These are phyloP conservation scores for Escallonia rubra DNA, from an alignment of 129 eudicot species.

Conservation along the genomic window DNA sequence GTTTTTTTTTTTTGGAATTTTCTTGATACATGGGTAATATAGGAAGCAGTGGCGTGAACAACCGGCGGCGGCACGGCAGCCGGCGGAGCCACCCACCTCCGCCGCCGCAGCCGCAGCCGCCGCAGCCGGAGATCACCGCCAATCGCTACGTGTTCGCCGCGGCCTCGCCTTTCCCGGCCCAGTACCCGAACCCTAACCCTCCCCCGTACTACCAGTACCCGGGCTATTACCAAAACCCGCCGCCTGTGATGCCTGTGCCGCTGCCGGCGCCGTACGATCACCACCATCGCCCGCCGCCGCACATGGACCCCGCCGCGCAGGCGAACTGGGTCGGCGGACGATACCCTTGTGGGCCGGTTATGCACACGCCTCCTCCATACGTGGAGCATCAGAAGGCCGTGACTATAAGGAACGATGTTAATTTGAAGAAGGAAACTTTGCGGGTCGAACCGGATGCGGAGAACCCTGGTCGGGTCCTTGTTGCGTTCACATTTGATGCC, in stretches of 20 bases:
- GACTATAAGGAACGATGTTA: constrained; percentile 81
- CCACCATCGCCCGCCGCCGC: constrained; percentile 51
- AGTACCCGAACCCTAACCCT: constrained; percentile 58
- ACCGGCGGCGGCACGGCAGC: constrained; percentile 52
- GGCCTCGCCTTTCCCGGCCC: constrained; percentile 70
- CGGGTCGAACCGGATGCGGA: constrained; percentile 66
- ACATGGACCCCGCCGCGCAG: constrained; percentile 31
- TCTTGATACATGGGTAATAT: constrained; percentile 51
- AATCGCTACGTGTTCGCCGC: constrained; percentile 76
- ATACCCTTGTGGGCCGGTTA: constrained; percentile 68
- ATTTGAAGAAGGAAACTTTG: constrained; percentile 78
- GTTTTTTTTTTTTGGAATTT: background rate
- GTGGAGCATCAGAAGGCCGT: constrained; percentile 98
- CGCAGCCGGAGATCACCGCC: constrained; percentile 50
- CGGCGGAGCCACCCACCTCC: constrained; percentile 42
- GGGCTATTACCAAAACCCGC: constrained; percentile 58
- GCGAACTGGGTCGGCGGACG: constrained; percentile 66
- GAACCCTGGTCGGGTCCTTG: constrained; percentile 69
- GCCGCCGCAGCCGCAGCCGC: constrained; percentile 51
- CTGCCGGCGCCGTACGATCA: constrained; percentile 73
- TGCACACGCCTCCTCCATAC: constrained; percentile 54
- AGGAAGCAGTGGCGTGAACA: constrained; percentile 50
- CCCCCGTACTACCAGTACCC: constrained; percentile 71
- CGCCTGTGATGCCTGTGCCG: constrained; percentile 43
- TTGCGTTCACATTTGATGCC: constrained; percentile 84